Conservation (phyloP, 1,139 yeast genomes). For the Diutina neorugosa region DNA sequence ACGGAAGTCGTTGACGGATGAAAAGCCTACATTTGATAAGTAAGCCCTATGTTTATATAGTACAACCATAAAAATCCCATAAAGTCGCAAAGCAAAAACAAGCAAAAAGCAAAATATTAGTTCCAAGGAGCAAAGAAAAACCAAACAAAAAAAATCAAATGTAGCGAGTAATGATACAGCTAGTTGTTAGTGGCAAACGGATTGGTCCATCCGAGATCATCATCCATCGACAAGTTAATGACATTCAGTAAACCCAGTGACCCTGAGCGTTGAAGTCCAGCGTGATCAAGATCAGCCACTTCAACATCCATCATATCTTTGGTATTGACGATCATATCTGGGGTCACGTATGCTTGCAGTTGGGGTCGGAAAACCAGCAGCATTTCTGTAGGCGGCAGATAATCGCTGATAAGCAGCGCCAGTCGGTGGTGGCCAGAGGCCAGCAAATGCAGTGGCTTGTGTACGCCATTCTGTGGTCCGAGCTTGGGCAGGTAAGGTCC, state of each 20-base stretch:
- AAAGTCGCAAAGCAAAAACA: neutral
- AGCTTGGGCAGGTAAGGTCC: conserved; percentile 1
- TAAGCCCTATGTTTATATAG: neutral
- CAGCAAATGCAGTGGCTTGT: neutral
- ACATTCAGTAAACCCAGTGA: neutral
- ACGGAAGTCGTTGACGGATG: neutral
- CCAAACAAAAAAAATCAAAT: neutral
- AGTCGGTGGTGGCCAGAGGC: neutral
- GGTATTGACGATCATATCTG: neutral
- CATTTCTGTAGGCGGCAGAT: neutral
- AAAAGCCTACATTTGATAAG: neutral
- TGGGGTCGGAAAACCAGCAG: neutral
- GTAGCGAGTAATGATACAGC: neutral
- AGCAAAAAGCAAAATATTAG: neutral
- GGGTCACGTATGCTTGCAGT: neutral
- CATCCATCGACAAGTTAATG: neutral
- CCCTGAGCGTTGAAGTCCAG: neutral
- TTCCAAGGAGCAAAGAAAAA: neutral
- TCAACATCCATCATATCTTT: conserved; percentile 2
- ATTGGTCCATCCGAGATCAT: neutral
- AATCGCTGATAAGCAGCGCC: conserved; percentile 2
- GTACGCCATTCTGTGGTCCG: neutral
- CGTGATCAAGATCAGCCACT: neutral
- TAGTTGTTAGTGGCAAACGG: neutral
- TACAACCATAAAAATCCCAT: neutral